phyloP scores from a whole-genome alignment of 768 basidiomycete genomes.

The Tricholoma saponaceum region DNA sequence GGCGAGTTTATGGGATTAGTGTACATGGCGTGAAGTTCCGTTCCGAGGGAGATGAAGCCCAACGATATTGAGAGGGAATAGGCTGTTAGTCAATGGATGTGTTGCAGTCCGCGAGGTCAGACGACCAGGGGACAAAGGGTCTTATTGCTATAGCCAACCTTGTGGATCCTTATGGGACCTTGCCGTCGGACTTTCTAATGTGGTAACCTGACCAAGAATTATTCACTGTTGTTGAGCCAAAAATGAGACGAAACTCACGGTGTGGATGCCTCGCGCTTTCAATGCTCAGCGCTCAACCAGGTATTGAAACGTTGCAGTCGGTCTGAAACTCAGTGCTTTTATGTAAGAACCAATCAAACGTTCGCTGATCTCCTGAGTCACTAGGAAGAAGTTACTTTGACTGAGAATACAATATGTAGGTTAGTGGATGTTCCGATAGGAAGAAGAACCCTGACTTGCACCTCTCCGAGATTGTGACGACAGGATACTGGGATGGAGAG shows the following conservation, averaged over 20 bases:
- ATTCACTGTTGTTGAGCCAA: conserved; percentile 4
- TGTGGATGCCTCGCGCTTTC: conserved; percentile 4
- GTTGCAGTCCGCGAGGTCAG: conserved; percentile 6
- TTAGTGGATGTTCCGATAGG: neutral
- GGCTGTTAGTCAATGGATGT: conserved; percentile 4
- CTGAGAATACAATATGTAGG: conserved; percentile 9
- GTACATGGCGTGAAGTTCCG: conserved; percentile 7
- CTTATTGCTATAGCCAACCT: conserved; percentile 14
- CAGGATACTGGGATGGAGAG: neutral
- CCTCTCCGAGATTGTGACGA: conserved; percentile 3
- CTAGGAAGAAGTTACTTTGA: conserved; percentile 13
- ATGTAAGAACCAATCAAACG: conserved; percentile 16
- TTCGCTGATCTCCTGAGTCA: conserved; percentile 6
- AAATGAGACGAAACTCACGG: conserved; percentile 15
- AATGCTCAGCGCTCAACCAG: conserved; percentile 1
- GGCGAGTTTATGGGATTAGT: conserved; percentile 3
- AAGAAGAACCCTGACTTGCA: conserved; percentile 9
- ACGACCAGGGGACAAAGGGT: conserved; percentile 3
- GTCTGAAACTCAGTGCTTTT: conserved; percentile 9
- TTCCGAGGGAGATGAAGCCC: conserved; percentile 1
- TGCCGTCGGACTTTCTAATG: conserved; percentile 36
- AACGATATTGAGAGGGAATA: conserved; percentile 2
- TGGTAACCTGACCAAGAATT: conserved; percentile 20
- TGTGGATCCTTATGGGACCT: conserved; percentile 40
- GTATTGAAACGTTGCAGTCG: conserved; percentile 11